Evolutionary conservation across 2,329 filamentous ascomycete genomes (phyloP), one percentile per base, ranked within the genome.

Genomic region (Colletotrichum cuscutae): DNA sequence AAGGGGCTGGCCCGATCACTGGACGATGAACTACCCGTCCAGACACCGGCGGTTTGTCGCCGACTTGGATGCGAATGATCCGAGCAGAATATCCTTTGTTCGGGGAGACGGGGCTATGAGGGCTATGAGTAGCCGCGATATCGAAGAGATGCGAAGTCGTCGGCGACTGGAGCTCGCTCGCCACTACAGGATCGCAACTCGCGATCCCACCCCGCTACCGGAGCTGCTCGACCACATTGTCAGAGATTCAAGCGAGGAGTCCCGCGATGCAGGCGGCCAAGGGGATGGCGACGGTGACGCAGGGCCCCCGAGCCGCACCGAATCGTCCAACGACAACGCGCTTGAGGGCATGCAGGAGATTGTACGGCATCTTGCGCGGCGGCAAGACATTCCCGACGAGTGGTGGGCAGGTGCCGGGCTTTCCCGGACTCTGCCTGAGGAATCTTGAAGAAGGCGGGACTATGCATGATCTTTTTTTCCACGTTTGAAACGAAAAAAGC

Each of bases 361-460:
- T 59, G 87, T 97, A 46, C 90, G 92, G 76, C 88, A 90, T 56
- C 86, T 97, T 67, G 90, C 92, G 42, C 87, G 89, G 22, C 86
- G 93, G 28, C 89, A 94, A 78, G 93, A 95, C 77, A 92, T 97
- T 66, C 93, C 94, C 0, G 94, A 97, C 74, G 91, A 94, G 75
- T 95, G 93, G 91, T 97, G 94, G 94, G 89, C 90, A 71, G 88
- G 90, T 77, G 91, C 88, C 71, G 92, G 92, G 54, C 86, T 94
- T 75, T 91, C 87, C 77, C 89, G 91, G 75, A 91, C 86, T 15
- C 82, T 90, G 67, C 81, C 84, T 22, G 83, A 81, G 46, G 84
- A 85, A 65, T 81, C 82, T 13, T 78, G 37, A 59, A 54, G n/a
- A 58, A 32, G 32, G 32, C 32, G 9, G n/a, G 12, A n/a, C 13